Evolutionary conservation across 768 basidiomycete species (phyloP).

Genomic region (Lepiota subincarnata): DNA sequence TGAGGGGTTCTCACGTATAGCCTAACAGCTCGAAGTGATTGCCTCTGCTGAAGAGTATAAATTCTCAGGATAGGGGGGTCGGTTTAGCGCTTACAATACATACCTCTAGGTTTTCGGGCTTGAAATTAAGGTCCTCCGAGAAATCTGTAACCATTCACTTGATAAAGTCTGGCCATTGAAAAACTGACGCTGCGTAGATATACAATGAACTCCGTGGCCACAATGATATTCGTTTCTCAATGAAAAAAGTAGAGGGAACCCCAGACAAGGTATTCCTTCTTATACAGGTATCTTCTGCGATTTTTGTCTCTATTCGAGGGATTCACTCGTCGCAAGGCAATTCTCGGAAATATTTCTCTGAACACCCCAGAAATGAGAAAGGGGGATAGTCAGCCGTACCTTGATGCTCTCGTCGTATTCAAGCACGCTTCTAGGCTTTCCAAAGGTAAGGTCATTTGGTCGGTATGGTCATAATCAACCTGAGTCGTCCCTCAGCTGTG

Average conservation of each 20-base stretch:
- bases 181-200: background rate
- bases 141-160: constrained; percentile 47
- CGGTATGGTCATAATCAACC: background rate
- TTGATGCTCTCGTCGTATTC: constrained; percentile 70
- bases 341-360: constrained; percentile 68
- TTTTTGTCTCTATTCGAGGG: background rate
- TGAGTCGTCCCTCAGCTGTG: constrained; percentile 45
- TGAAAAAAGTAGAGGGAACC: constrained; percentile 66
- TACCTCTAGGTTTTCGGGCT: constrained; percentile 52
- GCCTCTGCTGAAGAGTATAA: constrained; percentile 62
- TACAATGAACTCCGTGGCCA: constrained; percentile 65
- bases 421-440: constrained; percentile 74
- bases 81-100: background rate
- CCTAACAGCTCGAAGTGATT: constrained; percentile 57
- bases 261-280: constrained; percentile 78
- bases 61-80: background rate
- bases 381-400: constrained; percentile 63
- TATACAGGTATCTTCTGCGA: constrained; percentile 54
- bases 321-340: constrained; percentile 42
- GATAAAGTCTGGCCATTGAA: background rate
- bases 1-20: background rate
- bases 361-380: constrained; percentile 65
- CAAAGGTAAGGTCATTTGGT: constrained; percentile 45
- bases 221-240: constrained; percentile 74
- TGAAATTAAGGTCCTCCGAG: constrained; percentile 71